A percentile compares a stretch with the other conserved stretches of the same genome.
Evolutionary conservation across 129 eudicot genomes (phyloP).

Genomic region (Sambucus nigra): DNA sequence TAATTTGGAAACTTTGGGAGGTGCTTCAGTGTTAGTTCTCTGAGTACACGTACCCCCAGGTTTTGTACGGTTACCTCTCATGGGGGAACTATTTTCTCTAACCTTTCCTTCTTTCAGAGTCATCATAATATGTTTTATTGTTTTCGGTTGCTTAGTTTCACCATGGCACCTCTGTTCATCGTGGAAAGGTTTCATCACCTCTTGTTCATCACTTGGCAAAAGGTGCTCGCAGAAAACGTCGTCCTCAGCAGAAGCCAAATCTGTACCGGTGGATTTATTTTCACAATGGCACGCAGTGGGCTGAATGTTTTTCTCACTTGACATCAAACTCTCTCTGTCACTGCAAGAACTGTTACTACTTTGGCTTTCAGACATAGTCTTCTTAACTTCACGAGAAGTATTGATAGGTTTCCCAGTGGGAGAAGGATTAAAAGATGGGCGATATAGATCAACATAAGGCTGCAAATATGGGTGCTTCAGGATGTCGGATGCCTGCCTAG

Average conservation of each 20-base stretch:
- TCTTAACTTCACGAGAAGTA: constrained; percentile 32
- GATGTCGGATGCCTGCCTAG: constrained; percentile 71
- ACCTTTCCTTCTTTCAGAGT: constrained; percentile 66
- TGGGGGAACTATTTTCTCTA: constrained; percentile 81
- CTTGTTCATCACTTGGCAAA: constrained; percentile 28
- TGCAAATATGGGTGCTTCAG: constrained; percentile 89
- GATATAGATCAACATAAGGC: constrained; percentile 75
- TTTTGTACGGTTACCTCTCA: constrained; percentile 54
- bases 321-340: constrained; percentile 69
- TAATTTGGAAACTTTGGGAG: constrained; percentile 51
- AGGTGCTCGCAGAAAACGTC: constrained; percentile 27
- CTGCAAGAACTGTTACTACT: constrained; percentile 92
- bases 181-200: constrained; percentile 27
- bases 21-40: constrained; percentile 32
- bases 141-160: constrained; percentile 49
- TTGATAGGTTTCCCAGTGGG: constrained; percentile 24
- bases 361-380: constrained; percentile 69
- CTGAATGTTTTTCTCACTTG: constrained; percentile 58
- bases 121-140: constrained; percentile 45
- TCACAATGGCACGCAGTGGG: constrained; percentile 32
- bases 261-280: constrained; percentile 32
- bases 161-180: constrained; percentile 30
- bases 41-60: constrained; percentile 19
- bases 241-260: constrained; percentile 35
- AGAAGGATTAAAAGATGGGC: constrained; percentile 27